Conservation (phyloP, 78 protist genomes). For the Fonticula alba region DNA sequence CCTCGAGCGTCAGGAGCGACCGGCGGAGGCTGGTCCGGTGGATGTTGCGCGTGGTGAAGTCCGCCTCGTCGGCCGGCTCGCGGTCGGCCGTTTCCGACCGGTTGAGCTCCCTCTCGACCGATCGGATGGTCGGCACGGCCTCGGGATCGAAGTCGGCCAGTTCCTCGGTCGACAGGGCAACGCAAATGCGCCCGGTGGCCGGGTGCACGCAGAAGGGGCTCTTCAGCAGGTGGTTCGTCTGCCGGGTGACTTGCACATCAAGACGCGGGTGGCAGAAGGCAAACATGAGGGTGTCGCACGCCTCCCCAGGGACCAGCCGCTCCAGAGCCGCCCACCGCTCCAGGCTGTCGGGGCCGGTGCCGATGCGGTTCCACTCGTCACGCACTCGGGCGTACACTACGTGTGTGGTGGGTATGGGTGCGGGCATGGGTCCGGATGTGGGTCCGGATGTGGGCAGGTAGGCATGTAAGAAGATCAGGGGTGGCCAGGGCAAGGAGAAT, state of each 20-base stretch:
- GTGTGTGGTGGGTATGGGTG: not conserved
- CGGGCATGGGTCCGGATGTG: not conserved
- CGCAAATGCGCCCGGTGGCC: slow-evolving; percentile 51
- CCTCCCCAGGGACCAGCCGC: not conserved
- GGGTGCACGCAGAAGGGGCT: slow-evolving; percentile 93
- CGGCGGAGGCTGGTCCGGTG: no score
- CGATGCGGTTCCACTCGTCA: not conserved
- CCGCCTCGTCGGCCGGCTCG: no score
- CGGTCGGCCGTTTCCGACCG: no score
- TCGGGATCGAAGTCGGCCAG: no score
- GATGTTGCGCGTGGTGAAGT: no score
- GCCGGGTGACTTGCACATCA: slow-evolving; percentile 75
- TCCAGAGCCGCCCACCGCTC: not conserved
- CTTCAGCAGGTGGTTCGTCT: slow-evolving; percentile 85
- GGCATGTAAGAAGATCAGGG: no score
- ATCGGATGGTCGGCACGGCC: no score
- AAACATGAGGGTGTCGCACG: slow-evolving; percentile 36
- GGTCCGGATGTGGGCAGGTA: not conserved
- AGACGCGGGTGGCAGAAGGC: slow-evolving; percentile 62
- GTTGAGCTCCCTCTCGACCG: no score
- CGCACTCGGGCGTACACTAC: not conserved
- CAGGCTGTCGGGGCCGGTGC: not conserved
- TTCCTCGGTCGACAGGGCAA: no score
- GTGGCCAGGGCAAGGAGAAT: no score
- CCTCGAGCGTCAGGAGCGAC: no score